Evolutionary conservation across 2,329 filamentous ascomycete species (phyloP).

Genomic region (Diaporthe vexans): DNA sequence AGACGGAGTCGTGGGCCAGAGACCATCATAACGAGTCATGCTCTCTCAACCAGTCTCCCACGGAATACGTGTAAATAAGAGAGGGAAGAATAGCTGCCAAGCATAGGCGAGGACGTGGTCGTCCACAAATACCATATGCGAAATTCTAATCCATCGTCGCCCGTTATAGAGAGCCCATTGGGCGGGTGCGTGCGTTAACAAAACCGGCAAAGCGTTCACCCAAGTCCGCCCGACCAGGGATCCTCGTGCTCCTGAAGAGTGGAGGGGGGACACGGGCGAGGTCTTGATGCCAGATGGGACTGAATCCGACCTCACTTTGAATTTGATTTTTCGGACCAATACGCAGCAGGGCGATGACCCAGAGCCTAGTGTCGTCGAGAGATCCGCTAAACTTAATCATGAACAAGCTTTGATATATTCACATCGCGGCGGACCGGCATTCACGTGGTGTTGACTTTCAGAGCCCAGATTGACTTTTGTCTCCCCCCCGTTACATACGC

Average conservation of each 20-base stretch:
- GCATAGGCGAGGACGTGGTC: not conserved
- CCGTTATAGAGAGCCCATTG: not conserved
- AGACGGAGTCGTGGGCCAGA: not conserved
- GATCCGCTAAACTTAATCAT: constrained; percentile 1
- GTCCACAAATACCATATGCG: not conserved
- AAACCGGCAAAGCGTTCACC: not conserved
- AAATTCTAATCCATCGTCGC: not conserved
- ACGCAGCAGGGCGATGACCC: not conserved
- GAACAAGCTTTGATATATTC: constrained; percentile 16
- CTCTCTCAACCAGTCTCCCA: not conserved
- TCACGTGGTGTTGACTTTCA: constrained; percentile 15
- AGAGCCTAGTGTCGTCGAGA: not conserved
- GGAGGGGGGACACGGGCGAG: not conserved
- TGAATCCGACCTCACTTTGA: not conserved
- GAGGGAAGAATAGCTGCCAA: not conserved
- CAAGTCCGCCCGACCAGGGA: not conserved
- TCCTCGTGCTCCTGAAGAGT: not conserved
- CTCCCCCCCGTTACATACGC: not conserved
- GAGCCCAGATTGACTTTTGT: not conserved
- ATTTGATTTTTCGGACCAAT: too few species aligned
- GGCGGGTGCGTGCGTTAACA: not conserved
- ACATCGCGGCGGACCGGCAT: not conserved
- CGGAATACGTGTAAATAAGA: not conserved
- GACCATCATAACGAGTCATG: not conserved
- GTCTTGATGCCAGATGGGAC: constrained; percentile 2